Evolutionary conservation across 176 grass and related monocot species (phyloP), one percentile per base, ranked within the genome.

Genomic region (Chrysopogon serrulatus): DNA sequence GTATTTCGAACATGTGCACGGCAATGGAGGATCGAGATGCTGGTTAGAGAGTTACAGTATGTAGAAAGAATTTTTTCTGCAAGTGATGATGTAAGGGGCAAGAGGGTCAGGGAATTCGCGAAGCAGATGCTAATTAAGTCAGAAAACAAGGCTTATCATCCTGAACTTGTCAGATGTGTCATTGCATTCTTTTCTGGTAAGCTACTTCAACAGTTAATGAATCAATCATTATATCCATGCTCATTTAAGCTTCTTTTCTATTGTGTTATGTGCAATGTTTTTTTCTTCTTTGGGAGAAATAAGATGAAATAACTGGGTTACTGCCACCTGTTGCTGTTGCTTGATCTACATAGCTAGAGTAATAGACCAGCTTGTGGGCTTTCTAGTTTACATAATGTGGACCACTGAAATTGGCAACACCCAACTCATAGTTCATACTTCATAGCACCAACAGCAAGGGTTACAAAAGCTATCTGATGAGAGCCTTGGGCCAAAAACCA

Each of bases 161-260:
- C 87, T 28, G 91, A 95, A 91, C 90, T 92, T 51, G 57, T 92
- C 63, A 89, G 83, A 79, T 95, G 86, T 60, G 75, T 95, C 56
- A 83, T 88, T 79, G 41, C 89, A 56, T 98, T 98, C 81, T 86
- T 98, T 87, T 78, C 93, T 67, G 96, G 96, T 98, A 93, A 95
- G 84, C 39, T 85, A 57, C 24, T 88, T 88, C 3, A 54, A 60
- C 30, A 73, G 18, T 79, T 77, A 77, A 28, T 76, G 18, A 49
- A 62, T 71, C 27, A 77, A 56, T 11, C 19, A 37, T 73, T 15
- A 48, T 84, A 54, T 70, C 12, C 62, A 77, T 84, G 69, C 26
- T 83, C 10, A 4, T 82, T 68, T 15, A 73, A 81, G 26, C 26
- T 73, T 18, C 8, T 71, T 87, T 33, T 73, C 36, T 76, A 10